Evolutionary conservation across 31 red algal genomes (phyloP).

Genomic region (Asparagopsis taxiformis): DNA sequence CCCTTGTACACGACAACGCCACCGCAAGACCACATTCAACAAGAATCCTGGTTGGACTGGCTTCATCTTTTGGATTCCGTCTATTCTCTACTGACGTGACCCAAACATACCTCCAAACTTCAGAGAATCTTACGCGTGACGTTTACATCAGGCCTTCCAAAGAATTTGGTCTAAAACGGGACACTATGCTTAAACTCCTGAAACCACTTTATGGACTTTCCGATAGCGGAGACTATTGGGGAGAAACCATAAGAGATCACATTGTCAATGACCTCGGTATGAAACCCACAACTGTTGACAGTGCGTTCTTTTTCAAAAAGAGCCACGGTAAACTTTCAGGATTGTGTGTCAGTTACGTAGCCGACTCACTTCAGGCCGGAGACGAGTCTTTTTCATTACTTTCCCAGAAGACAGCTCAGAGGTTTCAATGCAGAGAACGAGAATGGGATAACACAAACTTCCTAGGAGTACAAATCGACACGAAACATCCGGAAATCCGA

Average conservation of each 20-base stretch:
- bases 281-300: constrained; percentile 8
- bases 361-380: background rate
- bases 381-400: background rate
- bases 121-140: constrained; percentile 11
- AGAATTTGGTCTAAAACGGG: constrained; percentile 10
- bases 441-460: constrained; percentile 10
- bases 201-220: constrained; percentile 25
- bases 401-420: constrained; percentile 1
- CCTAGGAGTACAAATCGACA: constrained; percentile 3
- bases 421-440: constrained; percentile 15
- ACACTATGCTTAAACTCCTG: constrained; percentile 10
- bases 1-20: background rate
- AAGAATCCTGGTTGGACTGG: constrained; percentile 5
- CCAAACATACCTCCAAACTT: constrained; percentile 21
- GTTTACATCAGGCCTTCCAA: constrained; percentile 12
- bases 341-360: background rate
- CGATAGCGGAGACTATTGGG: constrained; percentile 32
- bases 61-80: constrained; percentile 5
- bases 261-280: constrained; percentile 11
- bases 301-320: background rate
- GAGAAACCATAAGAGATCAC: background rate
- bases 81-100: constrained; percentile 21
- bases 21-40: constrained; percentile 1
- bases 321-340: background rate
- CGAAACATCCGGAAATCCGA: background rate